Evolutionary conservation across 2,329 filamentous ascomycete genomes (phyloP).

Genomic region (Fusarium oligoseptatum): DNA sequence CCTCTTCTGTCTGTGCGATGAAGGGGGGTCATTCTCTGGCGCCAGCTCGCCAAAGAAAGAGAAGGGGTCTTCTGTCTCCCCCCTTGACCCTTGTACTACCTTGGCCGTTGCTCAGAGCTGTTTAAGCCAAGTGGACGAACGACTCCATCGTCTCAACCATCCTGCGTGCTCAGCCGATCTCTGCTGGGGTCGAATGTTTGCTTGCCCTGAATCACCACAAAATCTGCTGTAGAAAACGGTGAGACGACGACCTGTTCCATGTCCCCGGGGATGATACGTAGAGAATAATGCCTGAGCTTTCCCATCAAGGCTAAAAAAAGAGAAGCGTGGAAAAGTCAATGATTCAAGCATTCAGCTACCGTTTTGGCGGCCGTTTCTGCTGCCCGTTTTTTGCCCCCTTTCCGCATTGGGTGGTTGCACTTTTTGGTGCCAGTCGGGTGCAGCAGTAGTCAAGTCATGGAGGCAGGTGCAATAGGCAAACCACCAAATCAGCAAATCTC

Average conservation of each 20-base stretch:
- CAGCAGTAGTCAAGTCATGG: background rate
- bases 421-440: conserved; percentile 9
- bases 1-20: conserved; percentile 17
- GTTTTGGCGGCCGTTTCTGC: conserved; percentile 27
- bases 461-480: conserved; percentile 8
- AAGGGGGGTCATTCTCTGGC: conserved; percentile 11
- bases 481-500: conserved; percentile 38
- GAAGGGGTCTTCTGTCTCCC: background rate
- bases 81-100: conserved; percentile 28
- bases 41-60: background rate
- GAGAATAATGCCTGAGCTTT: background rate
- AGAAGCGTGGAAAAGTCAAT: conserved; percentile 8
- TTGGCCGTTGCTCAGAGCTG: conserved; percentile 7
- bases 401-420: conserved; percentile 32
- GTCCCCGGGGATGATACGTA: conserved; percentile 2
- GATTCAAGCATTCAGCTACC: conserved; percentile 24
- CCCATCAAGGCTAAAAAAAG: background rate
- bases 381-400: conserved; percentile 35
- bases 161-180: conserved; percentile 12
- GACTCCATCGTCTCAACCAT: conserved; percentile 18
- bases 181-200: conserved; percentile 18
- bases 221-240: background rate
- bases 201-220: conserved; percentile 21
- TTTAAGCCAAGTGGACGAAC: conserved; percentile 12
- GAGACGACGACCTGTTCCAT: background rate